Evolutionary conservation across 495 filamentous ascomycete genomes (phyloP).

Genomic region (Podospora tetraspora): DNA sequence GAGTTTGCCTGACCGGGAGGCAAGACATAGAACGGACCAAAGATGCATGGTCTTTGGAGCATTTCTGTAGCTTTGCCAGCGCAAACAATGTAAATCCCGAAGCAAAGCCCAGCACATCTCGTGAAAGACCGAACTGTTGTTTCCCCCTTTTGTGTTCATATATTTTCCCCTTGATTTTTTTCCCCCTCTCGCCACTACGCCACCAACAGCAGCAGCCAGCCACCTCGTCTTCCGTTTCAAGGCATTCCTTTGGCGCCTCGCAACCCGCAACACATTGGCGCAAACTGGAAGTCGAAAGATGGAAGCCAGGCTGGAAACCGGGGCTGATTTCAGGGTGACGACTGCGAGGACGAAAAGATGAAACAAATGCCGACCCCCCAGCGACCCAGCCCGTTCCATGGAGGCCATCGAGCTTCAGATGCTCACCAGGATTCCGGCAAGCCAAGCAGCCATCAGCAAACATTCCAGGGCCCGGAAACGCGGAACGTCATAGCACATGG

Average conservation of each 20-base stretch:
- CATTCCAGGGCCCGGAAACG: not conserved
- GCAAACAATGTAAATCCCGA: not conserved
- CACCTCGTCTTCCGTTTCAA: not conserved
- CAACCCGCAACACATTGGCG: not conserved
- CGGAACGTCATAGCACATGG: not conserved
- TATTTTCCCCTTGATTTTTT: too few relatives aligned
- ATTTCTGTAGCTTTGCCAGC: not conserved
- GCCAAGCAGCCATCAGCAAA: not conserved
- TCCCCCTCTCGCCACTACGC: too few relatives aligned
- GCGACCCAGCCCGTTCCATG: not conserved
- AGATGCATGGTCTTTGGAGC: not conserved
- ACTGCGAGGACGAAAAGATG: not conserved
- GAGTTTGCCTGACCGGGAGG: not conserved
- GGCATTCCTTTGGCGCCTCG: not conserved
- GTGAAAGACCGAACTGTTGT: not conserved
- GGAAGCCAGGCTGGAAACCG: not conserved
- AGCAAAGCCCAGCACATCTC: not conserved
- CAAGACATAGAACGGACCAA: not conserved
- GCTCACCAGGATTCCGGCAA: not conserved
- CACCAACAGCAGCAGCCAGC: not conserved
- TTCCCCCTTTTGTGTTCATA: not conserved
- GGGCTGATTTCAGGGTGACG: not conserved
- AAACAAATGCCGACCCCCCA: not conserved
- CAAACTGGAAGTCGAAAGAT: not conserved
- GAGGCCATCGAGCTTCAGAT: not conserved